A percentile compares a stretch with the other conserved stretches of the same genome.
phyloP scores from a whole-genome alignment of 169 alveolate species.

The Plasmodium sp. region DNA sequence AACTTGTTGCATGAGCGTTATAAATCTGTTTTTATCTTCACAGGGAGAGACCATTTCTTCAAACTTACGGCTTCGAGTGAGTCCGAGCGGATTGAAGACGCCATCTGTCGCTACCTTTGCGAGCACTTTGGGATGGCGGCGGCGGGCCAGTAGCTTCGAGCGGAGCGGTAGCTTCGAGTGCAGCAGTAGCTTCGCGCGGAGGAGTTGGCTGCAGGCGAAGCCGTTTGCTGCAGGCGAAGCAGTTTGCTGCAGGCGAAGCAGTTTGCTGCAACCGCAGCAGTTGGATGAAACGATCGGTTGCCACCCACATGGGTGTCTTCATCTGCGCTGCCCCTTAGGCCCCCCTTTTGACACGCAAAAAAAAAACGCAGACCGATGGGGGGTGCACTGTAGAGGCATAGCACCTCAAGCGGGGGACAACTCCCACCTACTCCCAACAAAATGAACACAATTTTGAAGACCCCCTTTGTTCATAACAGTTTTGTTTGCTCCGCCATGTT shows the following conservation, averaged over 20 bases:
- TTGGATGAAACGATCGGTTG: not conserved
- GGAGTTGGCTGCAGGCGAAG: not conserved
- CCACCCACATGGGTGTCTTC: not conserved
- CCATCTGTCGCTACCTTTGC: slow-evolving; percentile 7
- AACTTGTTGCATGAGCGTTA: slow-evolving; percentile 11
- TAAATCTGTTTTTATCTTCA: slow-evolving; percentile 14
- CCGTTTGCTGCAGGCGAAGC: not conserved
- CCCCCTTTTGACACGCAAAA: not conserved
- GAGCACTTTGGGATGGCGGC: not conserved
- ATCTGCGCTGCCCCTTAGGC: not conserved
- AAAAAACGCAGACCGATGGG: not conserved
- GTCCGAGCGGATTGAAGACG: slow-evolving; percentile 12
- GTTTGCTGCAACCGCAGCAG: not conserved
- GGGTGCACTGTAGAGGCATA: too few relatives aligned
- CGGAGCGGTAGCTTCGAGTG: not conserved
- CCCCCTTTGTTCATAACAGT: not conserved
- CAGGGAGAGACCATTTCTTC: not conserved
- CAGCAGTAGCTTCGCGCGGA: not conserved
- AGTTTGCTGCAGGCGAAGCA: not conserved
- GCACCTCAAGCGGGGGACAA: too few relatives aligned
- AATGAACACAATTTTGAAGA: not conserved
- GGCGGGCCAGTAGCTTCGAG: not conserved
- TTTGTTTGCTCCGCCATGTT: not conserved
- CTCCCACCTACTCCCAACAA: not conserved
- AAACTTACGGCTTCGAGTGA: not conserved